Conservation (phyloP, 306 rosid species). For the Corylus americana region DNA sequence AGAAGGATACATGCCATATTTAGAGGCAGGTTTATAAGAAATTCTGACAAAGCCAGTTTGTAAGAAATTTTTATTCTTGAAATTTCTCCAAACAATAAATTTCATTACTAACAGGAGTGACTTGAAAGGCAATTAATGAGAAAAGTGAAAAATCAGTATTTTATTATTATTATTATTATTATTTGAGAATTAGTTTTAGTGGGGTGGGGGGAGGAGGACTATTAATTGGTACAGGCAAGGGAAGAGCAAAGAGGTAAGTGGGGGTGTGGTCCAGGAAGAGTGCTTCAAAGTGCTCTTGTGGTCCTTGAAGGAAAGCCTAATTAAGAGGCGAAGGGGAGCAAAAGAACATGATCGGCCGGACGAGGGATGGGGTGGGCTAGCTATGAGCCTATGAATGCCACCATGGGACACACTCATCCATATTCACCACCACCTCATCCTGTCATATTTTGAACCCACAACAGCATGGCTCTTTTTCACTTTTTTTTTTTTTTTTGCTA, state of each 20-base stretch:
- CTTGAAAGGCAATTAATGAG: background rate
- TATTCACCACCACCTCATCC: slow-evolving; percentile 1
- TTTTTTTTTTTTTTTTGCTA: too few relatives aligned
- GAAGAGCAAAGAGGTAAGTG: slow-evolving; percentile 32
- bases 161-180: too few relatives aligned
- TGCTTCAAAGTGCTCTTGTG: slow-evolving; percentile 41
- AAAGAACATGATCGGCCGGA: slow-evolving; percentile 14
- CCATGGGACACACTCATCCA: slow-evolving; percentile 36
- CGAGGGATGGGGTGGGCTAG: slow-evolving; percentile 13
- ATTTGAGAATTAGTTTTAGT: background rate
- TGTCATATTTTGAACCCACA: background rate
- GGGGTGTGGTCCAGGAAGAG: slow-evolving; percentile 50
- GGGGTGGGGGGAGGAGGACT: slow-evolving; percentile 18
- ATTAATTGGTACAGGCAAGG: slow-evolving; percentile 5
- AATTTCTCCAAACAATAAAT: too few relatives aligned
- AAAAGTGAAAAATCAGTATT: too few relatives aligned
- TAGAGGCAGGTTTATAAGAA: too few relatives aligned
- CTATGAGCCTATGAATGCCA: slow-evolving; percentile 5
- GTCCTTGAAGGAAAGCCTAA: slow-evolving; percentile 46
- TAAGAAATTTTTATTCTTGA: too few relatives aligned
- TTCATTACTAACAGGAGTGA: too few relatives aligned
- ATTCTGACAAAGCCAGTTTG: too few relatives aligned
- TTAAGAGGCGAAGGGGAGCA: slow-evolving; percentile 15
- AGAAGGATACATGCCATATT: too few relatives aligned
- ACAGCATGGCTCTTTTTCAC: background rate